Percentiles rank a stretch among this genome's conserved stretches.
Evolutionary conservation across 1,139 yeast species (phyloP).

Genomic region (Suhomyces yuchorum): DNA sequence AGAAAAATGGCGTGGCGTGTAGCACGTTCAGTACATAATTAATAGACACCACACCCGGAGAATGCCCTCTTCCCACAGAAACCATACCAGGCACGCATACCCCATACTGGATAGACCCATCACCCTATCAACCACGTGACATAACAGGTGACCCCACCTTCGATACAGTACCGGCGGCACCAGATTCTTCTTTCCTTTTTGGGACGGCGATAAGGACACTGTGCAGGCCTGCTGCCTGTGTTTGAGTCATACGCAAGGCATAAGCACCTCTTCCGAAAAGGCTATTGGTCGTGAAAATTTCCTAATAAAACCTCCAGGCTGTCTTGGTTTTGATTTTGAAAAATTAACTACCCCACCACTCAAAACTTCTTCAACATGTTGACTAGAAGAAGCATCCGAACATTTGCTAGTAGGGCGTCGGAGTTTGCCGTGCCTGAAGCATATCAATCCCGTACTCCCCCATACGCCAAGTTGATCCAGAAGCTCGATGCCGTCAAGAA

Average conservation of each 20-base stretch:
- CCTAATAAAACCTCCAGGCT: neutral
- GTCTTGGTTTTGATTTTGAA: neutral
- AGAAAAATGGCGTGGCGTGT: neutral
- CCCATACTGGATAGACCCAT: too few relatives aligned
- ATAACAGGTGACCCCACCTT: too few relatives aligned
- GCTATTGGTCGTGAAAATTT: slow-evolving; percentile 12
- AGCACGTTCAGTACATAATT: neutral
- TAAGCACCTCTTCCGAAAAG: slow-evolving; percentile 8
- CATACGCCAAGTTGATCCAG: slow-evolving; percentile 71
- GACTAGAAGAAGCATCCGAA: slow-evolving; percentile 20
- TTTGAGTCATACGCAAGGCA: slow-evolving; percentile 11
- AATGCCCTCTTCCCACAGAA: too few relatives aligned
- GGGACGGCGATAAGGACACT: slow-evolving; percentile 5
- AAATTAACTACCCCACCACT: neutral
- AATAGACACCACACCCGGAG: too few relatives aligned
- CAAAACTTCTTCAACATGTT: slow-evolving; percentile 7
- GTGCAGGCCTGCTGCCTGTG: neutral
- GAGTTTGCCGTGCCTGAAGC: slow-evolving; percentile 54
- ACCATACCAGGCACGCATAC: too few relatives aligned
- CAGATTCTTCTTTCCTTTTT: slow-evolving; percentile 3
- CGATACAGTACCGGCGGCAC: slow-evolving; percentile 10
- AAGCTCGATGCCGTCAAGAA: slow-evolving; percentile 65
- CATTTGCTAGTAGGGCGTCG: slow-evolving; percentile 36
- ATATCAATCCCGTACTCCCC: slow-evolving; percentile 75
- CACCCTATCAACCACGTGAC: too few relatives aligned